These are phyloP conservation scores for Dalbergia oliveri DNA, from an alignment of 306 rosid species.

Conservation along the genomic window DNA sequence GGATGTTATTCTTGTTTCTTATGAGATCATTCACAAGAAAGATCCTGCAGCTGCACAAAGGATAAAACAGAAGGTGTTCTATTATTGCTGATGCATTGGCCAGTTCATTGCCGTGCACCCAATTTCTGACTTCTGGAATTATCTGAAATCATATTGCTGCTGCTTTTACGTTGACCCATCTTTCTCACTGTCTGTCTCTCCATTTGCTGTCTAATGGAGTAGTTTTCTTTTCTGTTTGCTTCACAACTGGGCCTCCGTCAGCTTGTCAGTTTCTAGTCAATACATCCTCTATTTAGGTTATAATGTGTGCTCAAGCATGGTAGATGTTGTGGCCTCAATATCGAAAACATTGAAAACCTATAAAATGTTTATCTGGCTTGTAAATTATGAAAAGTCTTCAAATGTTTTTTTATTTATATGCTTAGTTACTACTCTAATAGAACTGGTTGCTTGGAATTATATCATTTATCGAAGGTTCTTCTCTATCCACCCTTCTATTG, in stretches of 20 bases:
- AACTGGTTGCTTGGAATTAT: slow-evolving; percentile 32
- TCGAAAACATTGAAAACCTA: slow-evolving; percentile 39
- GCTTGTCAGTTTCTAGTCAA: slow-evolving; percentile 24
- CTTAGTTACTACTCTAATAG: not conserved
- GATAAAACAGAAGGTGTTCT: slow-evolving; percentile 92
- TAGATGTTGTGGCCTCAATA: slow-evolving; percentile 39
- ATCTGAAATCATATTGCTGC: slow-evolving; percentile 29
- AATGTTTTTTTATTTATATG: slow-evolving; percentile 19
- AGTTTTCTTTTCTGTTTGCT: slow-evolving; percentile 12
- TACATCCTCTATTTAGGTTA: slow-evolving; percentile 39
- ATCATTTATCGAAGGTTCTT: slow-evolving; percentile 36
- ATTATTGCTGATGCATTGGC: slow-evolving; percentile 46
- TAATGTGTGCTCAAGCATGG: slow-evolving; percentile 32
- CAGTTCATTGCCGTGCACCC: slow-evolving; percentile 42
- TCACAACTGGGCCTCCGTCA: slow-evolving; percentile 30
- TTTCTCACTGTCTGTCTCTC: slow-evolving; percentile 35
- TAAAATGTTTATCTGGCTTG: slow-evolving; percentile 32
- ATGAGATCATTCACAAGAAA: slow-evolving; percentile 92
- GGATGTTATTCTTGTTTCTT: slow-evolving; percentile 95
- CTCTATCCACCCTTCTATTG: slow-evolving; percentile 31
- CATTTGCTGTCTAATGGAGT: slow-evolving; percentile 31
- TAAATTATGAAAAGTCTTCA: slow-evolving; percentile 31
- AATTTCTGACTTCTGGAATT: slow-evolving; percentile 39
- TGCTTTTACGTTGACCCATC: slow-evolving; percentile 31
- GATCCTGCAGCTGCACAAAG: slow-evolving; percentile 90